Conservation (phyloP, 495 filamentous ascomycete genomes). For the Neurospora pannonica region DNA sequence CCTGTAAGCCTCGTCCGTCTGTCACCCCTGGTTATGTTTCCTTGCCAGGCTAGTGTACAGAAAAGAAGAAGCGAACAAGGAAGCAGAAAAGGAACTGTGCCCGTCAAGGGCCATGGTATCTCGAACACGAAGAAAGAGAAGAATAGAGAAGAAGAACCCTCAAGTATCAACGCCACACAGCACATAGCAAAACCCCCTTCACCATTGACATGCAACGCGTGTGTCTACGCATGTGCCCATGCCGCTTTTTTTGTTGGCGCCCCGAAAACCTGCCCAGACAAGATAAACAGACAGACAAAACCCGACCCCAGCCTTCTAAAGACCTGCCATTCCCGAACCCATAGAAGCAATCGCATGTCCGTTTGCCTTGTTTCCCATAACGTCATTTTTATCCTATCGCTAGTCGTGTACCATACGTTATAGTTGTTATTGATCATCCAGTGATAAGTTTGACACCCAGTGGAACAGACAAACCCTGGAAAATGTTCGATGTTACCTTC, state of each 20-base stretch:
- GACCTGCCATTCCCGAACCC: neutral
- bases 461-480: neutral
- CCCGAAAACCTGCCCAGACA: neutral
- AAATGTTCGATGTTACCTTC: neutral
- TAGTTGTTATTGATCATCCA: neutral
- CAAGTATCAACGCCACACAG: slow-evolving; percentile 11
- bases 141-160: neutral
- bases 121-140: slow-evolving; percentile 5
- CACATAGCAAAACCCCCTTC: neutral
- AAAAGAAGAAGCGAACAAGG: neutral
- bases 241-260: neutral
- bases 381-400: neutral
- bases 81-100: slow-evolving; percentile 2
- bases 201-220: neutral
- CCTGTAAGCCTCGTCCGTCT: neutral
- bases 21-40: neutral
- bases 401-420: neutral
- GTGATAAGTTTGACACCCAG: neutral
- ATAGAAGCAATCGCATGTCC: neutral
- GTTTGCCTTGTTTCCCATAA: neutral
- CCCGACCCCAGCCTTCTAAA: neutral
- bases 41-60: neutral
- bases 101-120: slow-evolving; percentile 20
- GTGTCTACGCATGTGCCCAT: neutral
- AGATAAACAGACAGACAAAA: neutral